These are phyloP conservation scores for Lippia alba DNA, from an alignment of 305 asterid genomes.

Conservation along the genomic window DNA sequence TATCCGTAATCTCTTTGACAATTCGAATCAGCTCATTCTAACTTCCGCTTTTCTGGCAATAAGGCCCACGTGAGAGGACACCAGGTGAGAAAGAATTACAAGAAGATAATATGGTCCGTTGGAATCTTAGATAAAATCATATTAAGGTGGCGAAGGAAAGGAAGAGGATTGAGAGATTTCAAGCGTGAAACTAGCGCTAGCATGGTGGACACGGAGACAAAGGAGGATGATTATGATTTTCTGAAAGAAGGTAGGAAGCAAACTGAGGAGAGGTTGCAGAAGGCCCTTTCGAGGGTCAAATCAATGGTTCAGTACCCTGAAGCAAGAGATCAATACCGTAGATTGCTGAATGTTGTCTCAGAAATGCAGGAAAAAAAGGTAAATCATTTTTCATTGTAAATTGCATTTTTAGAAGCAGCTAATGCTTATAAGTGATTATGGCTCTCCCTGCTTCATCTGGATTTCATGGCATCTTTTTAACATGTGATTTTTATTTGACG, in stretches of 20 bases:
- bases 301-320: slow-evolving; percentile 99
- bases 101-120: slow-evolving; percentile 87
- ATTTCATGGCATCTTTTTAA: slow-evolving; percentile 13
- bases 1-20: slow-evolving; percentile 1
- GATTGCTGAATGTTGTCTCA: slow-evolving; percentile 86
- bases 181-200: slow-evolving; percentile 68
- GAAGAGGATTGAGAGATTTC: slow-evolving; percentile 85
- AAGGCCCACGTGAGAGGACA: slow-evolving; percentile 99
- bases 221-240: slow-evolving; percentile 88
- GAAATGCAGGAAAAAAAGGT: slow-evolving; percentile 89
- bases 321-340: slow-evolving; percentile 91
- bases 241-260: slow-evolving; percentile 90
- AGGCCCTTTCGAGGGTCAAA: slow-evolving; percentile 92
- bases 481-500: neutral
- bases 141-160: slow-evolving; percentile 89
- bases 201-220: slow-evolving; percentile 43
- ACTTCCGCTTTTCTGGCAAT: slow-evolving; percentile 31
- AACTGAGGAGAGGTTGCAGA: slow-evolving; percentile 78
- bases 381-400: slow-evolving; percentile 2
- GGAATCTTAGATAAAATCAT: slow-evolving; percentile 90
- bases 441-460: slow-evolving; percentile 7
- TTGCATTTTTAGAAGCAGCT: neutral
- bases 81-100: slow-evolving; percentile 93
- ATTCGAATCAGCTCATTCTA: slow-evolving; percentile 31
- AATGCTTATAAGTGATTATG: slow-evolving; percentile 14